Conservation (phyloP, 768 basidiomycete species). For the Piloderma croceum region DNA sequence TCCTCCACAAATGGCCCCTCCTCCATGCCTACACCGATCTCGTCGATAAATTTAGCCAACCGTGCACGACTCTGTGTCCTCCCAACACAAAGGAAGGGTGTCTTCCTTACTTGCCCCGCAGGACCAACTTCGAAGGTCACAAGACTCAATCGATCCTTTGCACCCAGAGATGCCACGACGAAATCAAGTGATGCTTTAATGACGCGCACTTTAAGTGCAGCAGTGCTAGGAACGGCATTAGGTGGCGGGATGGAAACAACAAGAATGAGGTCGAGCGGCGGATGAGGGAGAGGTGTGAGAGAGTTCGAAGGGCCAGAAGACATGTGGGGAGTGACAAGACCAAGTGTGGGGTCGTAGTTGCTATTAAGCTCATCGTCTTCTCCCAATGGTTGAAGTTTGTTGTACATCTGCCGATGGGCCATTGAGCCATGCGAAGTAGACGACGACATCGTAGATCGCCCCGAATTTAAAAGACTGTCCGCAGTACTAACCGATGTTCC, state of each 20-base stretch:
- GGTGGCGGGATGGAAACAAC: constrained; percentile 83
- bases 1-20: constrained; percentile 35
- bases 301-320: constrained; percentile 75
- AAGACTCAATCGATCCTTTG: constrained; percentile 77
- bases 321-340: constrained; percentile 63
- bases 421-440: constrained; percentile 64
- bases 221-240: constrained; percentile 65
- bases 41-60: constrained; percentile 75
- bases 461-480: constrained; percentile 61
- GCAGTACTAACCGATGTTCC: constrained; percentile 54
- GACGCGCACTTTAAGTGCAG: constrained; percentile 81
- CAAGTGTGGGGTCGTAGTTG: constrained; percentile 22
- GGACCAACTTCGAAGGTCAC: constrained; percentile 90
- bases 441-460: constrained; percentile 68
- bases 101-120: constrained; percentile 80
- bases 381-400: constrained; percentile 61
- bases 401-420: constrained; percentile 17
- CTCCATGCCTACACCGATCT: constrained; percentile 16
- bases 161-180: constrained; percentile 66
- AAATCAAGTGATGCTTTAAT: constrained; percentile 88
- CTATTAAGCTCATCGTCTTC: constrained; percentile 53
- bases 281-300: constrained; percentile 76
- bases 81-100: constrained; percentile 82
- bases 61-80: constrained; percentile 62
- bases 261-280: constrained; percentile 87